Base-by-base conservation (phyloP, 2,329 filamentous ascomycete species). In the Neodidymelliopsis sp. region DNA sequence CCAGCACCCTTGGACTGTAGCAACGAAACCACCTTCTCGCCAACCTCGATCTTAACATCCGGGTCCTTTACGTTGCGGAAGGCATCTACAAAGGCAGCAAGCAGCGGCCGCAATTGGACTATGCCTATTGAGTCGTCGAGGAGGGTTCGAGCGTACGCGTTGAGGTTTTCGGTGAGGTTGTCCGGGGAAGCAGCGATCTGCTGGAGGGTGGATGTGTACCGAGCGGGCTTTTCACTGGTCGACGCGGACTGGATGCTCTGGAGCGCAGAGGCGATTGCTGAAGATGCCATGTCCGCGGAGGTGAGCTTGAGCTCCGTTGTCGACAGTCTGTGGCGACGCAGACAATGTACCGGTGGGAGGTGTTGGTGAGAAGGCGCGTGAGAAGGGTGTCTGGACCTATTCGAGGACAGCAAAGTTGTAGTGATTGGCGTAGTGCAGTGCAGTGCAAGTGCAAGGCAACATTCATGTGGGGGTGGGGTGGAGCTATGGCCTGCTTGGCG, bases 1-100 rank as follows among this genome's bases (percentile, higher is more conserved):
- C 87, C 89, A 69, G 88, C 74, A 74, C 87, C 81, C 54, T 84
- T 83, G 71, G 88, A 74, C 69, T 81, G 71, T 40, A 97, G 81
- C 31, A 85, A 78, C 39, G 80, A 76, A 30, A 96, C 81, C n/a
- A 90, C 83, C 68, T 88, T 84, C 63, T 84, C 81, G 62, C 89
- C 91, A 35, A 91, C 88, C 57, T 86, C 83, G 63, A 96, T 88
- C 75, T 87, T 88, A 54, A 87, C 77, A 51, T 88, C 84, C 30
- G 84, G 73, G 59, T 84, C 81, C 27, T 80, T 72, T 47, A 91
- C 77, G 15, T 75, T 74, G 53, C 81, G 77, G 60, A 96, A 87
- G 12, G 81, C 77, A 30, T 77, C 66, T 57, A 89, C 80, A 67
- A 95, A 90, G 47, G 78, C 75, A 45, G 81, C 79, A 53, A 95